Evolutionary conservation across 768 basidiomycete species (phyloP), one percentile per base, ranked within the genome.

Genomic region (Ephemerocybe angulata): DNA sequence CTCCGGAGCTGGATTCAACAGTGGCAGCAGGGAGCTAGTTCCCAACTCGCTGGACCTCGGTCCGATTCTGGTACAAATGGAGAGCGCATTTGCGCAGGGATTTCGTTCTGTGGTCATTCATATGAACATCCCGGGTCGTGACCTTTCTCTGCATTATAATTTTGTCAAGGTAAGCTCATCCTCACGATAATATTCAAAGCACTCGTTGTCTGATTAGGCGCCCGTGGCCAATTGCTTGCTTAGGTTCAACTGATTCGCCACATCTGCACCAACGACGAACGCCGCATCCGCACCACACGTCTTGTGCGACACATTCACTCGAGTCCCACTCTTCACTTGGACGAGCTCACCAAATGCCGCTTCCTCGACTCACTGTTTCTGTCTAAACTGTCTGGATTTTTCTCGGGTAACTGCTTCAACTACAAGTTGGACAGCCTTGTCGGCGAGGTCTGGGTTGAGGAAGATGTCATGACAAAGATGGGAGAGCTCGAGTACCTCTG

Each of bases 361-460:
- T 21, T 42, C 30, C 22, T 50, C 37, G 12, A 12, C 12, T 42
- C 41, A 8, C 10, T 10, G 11, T 42, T 42, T 21, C 41, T 42
- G 12, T 8, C 8, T 22, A 11, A 21, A 7, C 41, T 42, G 8
- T 12, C 12, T 13, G 41, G 41, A 22, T 42, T 42, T 42, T 22
- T 42, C 21, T 42, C 41, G 12, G 12, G 7, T 7, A 22, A 19
- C 8, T 57, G 43, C 44, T 44, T 50, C 1, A 54, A 62, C 6
- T 60, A 56, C 50, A 54, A 61, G n/a, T 50, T 65, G 12, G 55
- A 40, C 12, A 58, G 56, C 27, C 57, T 67, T n/a, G 55, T 67
- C 1, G 57, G 46, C 10, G 65, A 67, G 38, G 54, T 52, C 12
- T 67, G 62, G 64, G 37, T 65, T 8, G 57, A 62, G 27, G 61